These are phyloP conservation scores for Sambucus nigra DNA, from an alignment of 129 eudicot species.

Conservation along the genomic window DNA sequence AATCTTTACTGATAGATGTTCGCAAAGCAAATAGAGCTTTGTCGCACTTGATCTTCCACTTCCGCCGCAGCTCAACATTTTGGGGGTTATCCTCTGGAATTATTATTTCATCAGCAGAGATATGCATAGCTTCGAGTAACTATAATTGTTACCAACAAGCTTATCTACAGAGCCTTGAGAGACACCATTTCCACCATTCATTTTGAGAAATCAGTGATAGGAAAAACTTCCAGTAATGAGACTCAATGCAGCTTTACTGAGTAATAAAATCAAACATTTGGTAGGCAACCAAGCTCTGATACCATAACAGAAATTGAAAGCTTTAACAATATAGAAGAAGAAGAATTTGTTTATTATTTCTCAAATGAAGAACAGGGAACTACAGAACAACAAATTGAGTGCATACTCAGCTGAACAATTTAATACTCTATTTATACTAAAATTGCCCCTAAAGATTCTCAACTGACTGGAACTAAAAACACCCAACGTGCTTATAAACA, in stretches of 20 bases:
- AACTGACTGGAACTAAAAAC: no score
- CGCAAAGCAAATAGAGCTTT: constrained; percentile 8
- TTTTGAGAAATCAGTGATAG: background rate
- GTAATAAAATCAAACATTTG: constrained; percentile 11
- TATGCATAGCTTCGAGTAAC: background rate
- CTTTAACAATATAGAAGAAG: no score
- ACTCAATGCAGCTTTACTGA: constrained; percentile 5
- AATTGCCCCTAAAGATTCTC: no score
- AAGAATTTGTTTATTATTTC: no score
- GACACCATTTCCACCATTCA: constrained; percentile 2
- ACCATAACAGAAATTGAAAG: background rate
- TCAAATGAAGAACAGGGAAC: no score
- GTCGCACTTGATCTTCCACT: constrained; percentile 14
- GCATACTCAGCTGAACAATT: no score
- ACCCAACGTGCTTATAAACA: no score
- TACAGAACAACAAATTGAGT: no score
- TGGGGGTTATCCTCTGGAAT: constrained; percentile 4
- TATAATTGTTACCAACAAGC: constrained; percentile 3
- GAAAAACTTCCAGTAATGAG: background rate
- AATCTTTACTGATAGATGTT: constrained; percentile 10
- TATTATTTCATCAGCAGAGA: background rate
- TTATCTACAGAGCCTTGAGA: constrained; percentile 3
- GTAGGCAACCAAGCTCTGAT: constrained; percentile 2
- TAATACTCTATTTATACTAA: no score
- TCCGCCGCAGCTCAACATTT: constrained; percentile 9